These are phyloP conservation scores for Trametes sanguinea DNA, from an alignment of 768 basidiomycete species.

Conservation along the genomic window DNA sequence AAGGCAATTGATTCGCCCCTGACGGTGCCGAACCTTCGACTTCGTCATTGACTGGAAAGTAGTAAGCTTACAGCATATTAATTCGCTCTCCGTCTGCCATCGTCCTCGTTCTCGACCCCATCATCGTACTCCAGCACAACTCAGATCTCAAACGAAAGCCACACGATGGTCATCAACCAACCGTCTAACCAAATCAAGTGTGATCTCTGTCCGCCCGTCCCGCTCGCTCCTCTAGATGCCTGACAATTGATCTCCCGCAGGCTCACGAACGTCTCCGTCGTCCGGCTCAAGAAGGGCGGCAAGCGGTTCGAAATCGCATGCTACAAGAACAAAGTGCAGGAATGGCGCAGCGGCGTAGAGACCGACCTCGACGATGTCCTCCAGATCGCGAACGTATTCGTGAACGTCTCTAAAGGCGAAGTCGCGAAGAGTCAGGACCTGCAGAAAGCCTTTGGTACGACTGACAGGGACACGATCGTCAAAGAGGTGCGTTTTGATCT, in stretches of 20 bases:
- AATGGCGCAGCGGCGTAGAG: constrained; percentile 93
- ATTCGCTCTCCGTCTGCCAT: not conserved
- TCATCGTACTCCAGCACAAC: not conserved
- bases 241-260: constrained; percentile 42
- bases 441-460: constrained; percentile 87
- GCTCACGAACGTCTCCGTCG: constrained; percentile 95
- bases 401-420: constrained; percentile 95
- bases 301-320: constrained; percentile 99
- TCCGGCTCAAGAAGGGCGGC: constrained; percentile 94
- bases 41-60: not conserved
- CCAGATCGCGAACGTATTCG: constrained; percentile 94
- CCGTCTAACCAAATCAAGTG: constrained; percentile 92
- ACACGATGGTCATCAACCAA: constrained; percentile 63
- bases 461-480: constrained; percentile 69
- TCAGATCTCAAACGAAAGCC: not conserved
- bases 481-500: constrained; percentile 60
- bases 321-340: constrained; percentile 99
- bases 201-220: constrained; percentile 8
- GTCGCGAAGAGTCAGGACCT: constrained; percentile 88
- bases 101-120: not conserved
- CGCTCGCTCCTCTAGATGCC: constrained; percentile 14
- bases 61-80: too few species aligned
- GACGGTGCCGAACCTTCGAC: constrained; percentile 8
- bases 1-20: constrained; percentile 13
- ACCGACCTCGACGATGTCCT: constrained; percentile 93